These are phyloP conservation scores for Plasmodium gonderi DNA, from an alignment of 169 alveolate genomes.

Conservation along the genomic window DNA sequence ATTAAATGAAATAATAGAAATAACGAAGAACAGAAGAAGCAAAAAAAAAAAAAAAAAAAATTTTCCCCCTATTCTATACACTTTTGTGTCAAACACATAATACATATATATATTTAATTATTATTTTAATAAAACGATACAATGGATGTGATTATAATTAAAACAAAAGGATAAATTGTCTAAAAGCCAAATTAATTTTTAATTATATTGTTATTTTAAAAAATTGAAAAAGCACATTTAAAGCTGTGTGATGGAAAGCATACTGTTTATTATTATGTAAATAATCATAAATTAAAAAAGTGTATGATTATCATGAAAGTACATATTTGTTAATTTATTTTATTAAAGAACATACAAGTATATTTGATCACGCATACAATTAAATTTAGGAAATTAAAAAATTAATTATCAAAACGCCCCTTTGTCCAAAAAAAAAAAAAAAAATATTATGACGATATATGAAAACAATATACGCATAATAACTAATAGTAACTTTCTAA, in stretches of 20 bases:
- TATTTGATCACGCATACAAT: constrained; percentile 13
- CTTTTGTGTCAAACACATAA: background rate
- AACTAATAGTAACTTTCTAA: constrained; percentile 4
- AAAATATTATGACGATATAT: background rate
- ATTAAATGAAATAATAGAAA: background rate
- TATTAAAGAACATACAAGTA: constrained; percentile 1
- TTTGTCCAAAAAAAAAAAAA: background rate
- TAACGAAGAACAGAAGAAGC: background rate
- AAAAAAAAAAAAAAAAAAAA: background rate
- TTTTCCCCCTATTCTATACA: background rate
- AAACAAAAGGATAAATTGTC: background rate
- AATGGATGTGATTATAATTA: background rate
- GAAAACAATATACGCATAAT: constrained; percentile 6
- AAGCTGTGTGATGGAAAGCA: background rate
- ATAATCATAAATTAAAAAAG: background rate
- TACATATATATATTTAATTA: background rate
- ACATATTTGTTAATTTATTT: constrained; percentile 1
- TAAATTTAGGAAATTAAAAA: background rate
- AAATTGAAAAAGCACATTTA: background rate
- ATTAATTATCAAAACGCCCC: background rate
- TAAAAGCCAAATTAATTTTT: background rate
- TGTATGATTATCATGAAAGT: background rate
- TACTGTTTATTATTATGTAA: background rate
- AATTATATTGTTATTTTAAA: background rate
- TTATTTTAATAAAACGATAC: background rate